Conservation (phyloP, 177 flowering plant genomes). For the Tripterygium wilfordii region DNA sequence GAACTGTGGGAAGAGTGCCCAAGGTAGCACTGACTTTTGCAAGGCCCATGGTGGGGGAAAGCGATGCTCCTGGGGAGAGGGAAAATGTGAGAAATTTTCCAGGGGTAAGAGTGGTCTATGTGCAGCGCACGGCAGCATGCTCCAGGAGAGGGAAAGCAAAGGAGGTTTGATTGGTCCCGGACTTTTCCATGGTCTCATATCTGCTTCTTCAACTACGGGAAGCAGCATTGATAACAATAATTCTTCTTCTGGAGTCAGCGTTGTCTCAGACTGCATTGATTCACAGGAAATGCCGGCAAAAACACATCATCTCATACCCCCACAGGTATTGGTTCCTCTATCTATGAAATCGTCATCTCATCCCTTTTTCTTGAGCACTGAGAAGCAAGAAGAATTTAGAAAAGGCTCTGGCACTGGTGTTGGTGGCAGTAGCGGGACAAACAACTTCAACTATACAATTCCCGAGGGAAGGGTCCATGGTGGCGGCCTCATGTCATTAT, state of each 20-base stretch:
- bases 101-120: slow-evolving; percentile 91
- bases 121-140: slow-evolving; percentile 77
- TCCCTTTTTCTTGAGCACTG: slow-evolving; percentile 18
- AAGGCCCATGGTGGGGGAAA: slow-evolving; percentile 99
- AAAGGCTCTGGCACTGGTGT: slow-evolving; percentile 8
- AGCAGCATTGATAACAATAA: slow-evolving; percentile 39
- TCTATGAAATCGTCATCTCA: slow-evolving; percentile 68
- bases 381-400: slow-evolving; percentile 26
- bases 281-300: slow-evolving; percentile 47
- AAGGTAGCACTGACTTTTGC: slow-evolving; percentile 96
- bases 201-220: slow-evolving; percentile 33
- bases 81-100: slow-evolving; percentile 86
- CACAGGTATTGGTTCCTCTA: slow-evolving; percentile 79
- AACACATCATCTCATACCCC: slow-evolving; percentile 61
- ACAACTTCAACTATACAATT: slow-evolving; percentile 32
- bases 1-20: slow-evolving; percentile 88
- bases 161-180: slow-evolving; percentile 55
- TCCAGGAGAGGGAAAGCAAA: slow-evolving; percentile 36
- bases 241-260: slow-evolving; percentile 60
- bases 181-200: slow-evolving; percentile 71
- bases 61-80: slow-evolving; percentile 74
- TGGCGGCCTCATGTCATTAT: slow-evolving; percentile 80
- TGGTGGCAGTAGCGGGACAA: slow-evolving; percentile 12
- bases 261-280: slow-evolving; percentile 49
- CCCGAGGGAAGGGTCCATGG: slow-evolving; percentile 97